Base-by-base conservation (phyloP, 2,329 filamentous ascomycete species). In the Aureobasidium sp. region DNA sequence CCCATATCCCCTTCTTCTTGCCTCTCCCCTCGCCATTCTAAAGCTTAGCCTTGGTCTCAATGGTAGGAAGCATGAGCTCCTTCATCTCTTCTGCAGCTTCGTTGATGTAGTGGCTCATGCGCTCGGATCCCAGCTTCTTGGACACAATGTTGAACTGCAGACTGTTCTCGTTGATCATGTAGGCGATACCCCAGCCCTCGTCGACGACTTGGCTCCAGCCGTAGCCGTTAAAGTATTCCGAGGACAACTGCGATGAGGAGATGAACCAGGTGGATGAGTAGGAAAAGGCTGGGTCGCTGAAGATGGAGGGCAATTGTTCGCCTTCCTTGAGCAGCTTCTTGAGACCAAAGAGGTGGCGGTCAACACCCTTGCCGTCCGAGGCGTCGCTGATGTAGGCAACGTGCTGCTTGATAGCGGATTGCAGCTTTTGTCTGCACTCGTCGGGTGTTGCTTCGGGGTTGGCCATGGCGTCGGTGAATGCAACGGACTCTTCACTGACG, bases 121-220 rank as follows among this genome's bases (percentile, higher is more conserved):
- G 87, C 70, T 94, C 87, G 72, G 88, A 90, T 48, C 93, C 94
- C 55, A 97, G 80, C 62, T 89, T 87, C 83, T 97, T 99, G 74
- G 89, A 94, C 67, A 96, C 92, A 68, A 99, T 86, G 78, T 99
- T 99, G 81, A 99, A 97, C 84, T 97, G 94, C 66, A 99, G 83
- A 76, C 91, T 96, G 77, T 97, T 96, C 82, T 97, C 93, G 74
- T 99, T 99, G 75, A 99, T 97, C 94, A 99, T 99, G 75, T 99
- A 99, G 42, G 94, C 94, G 72, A 99, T 96, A 45, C 94, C 94
- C 77, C 94, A 99, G 34, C 94, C 94, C 64, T 88, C 90, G 71
- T 97, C 92, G 61, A 97, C 89, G 58, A 99, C 94, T 80, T 99
- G 93, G 73, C 89, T 94, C 94, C 94, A 99, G 49, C 94, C 94